These are phyloP conservation scores for Micractinium conductrix DNA, from an alignment of 139 green algal genomes.

Conservation along the genomic window DNA sequence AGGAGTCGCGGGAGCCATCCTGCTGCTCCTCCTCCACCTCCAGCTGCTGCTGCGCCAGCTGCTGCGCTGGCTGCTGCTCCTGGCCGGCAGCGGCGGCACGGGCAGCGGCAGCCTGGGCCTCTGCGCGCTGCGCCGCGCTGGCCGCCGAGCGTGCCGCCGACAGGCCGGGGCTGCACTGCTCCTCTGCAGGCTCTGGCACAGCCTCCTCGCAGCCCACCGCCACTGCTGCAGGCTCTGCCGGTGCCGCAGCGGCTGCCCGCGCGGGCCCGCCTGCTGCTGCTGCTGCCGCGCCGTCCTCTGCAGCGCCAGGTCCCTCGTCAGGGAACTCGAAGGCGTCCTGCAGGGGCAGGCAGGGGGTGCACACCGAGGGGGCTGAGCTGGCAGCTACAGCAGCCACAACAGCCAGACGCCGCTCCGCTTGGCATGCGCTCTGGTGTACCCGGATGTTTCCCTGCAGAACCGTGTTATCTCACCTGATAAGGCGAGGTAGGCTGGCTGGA, in stretches of 20 bases:
- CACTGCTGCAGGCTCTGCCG: not conserved
- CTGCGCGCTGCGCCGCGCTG: not conserved
- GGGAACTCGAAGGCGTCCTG: too few species aligned
- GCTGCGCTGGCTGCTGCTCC: not conserved
- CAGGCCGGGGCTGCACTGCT: not conserved
- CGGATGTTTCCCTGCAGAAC: not conserved
- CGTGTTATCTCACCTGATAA: not conserved
- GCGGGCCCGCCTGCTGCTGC: not conserved
- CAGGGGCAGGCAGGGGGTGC: too few species aligned
- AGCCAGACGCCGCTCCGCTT: not conserved
- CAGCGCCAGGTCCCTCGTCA: not conserved
- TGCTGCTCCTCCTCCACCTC: not conserved
- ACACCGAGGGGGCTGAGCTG: too few species aligned
- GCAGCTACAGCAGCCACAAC: not conserved
- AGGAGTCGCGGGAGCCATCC: not conserved
- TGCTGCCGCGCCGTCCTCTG: not conserved
- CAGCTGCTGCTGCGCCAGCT: not conserved
- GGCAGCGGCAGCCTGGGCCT: not conserved
- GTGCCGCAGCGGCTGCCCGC: not conserved
- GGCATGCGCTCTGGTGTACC: not conserved
- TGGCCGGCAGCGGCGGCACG: too few species aligned
- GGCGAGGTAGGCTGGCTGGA: not conserved
- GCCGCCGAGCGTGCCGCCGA: not conserved
- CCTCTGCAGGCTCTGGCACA: not conserved
- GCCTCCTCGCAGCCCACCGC: not conserved